Conservation (phyloP, 2,329 filamentous ascomycete species). For the Aspergillus sp. region DNA sequence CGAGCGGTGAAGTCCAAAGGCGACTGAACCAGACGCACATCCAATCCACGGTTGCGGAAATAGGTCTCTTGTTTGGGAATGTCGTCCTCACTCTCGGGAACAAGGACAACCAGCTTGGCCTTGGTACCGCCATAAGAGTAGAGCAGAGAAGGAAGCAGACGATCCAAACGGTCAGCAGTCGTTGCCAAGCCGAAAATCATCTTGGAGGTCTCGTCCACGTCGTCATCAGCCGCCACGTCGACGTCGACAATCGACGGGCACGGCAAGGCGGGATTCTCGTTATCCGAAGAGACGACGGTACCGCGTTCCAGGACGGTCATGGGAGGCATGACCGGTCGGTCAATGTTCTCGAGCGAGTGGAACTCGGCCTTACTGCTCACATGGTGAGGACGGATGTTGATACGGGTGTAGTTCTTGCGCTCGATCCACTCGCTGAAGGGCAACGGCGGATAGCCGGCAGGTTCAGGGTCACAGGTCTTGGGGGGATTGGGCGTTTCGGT, state of each 20-base stretch:
- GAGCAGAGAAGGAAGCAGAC: slow-evolving; percentile 32
- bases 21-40: slow-evolving; percentile 32
- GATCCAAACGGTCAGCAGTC: slow-evolving; percentile 36
- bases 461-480: slow-evolving; percentile 28
- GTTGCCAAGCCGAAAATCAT: slow-evolving; percentile 37
- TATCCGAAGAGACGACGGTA: slow-evolving; percentile 28
- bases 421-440: slow-evolving; percentile 35
- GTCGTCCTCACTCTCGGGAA: slow-evolving; percentile 34
- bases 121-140: slow-evolving; percentile 37
- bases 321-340: slow-evolving; percentile 30
- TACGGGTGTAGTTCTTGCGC: slow-evolving; percentile 38
- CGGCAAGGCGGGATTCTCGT: slow-evolving; percentile 23
- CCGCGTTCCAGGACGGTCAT: slow-evolving; percentile 33
- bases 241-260: slow-evolving; percentile 35
- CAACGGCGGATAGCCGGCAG: slow-evolving; percentile 26
- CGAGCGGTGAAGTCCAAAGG: slow-evolving; percentile 36
- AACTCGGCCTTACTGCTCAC: slow-evolving; percentile 31
- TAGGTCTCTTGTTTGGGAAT: slow-evolving; percentile 32
- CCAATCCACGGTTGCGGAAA: slow-evolving; percentile 36
- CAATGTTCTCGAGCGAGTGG: slow-evolving; percentile 30
- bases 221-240: slow-evolving; percentile 32
- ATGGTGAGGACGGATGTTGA: slow-evolving; percentile 33
- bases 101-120: slow-evolving; percentile 33
- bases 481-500: slow-evolving; percentile 2
- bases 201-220: slow-evolving; percentile 34